These are phyloP conservation scores for Mallotus nudiflorus DNA, from an alignment of 345 rosid genomes.

Conservation along the genomic window DNA sequence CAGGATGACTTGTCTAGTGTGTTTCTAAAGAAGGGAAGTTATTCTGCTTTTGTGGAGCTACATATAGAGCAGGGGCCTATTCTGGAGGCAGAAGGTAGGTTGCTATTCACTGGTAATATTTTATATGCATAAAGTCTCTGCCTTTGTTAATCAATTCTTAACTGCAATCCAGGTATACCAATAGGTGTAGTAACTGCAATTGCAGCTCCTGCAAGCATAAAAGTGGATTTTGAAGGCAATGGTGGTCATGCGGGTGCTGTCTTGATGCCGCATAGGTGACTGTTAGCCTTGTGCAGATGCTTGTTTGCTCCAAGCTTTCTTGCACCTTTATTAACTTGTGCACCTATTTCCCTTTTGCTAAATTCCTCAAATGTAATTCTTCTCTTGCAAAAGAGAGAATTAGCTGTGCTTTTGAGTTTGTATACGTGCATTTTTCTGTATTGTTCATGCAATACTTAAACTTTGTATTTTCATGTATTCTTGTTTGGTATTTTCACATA, in stretches of 20 bases:
- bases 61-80: conserved; percentile 97
- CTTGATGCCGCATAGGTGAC: conserved; percentile 85
- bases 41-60: conserved; percentile 84
- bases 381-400: background rate
- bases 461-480: background rate
- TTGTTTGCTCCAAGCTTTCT: background rate
- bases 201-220: conserved; percentile 97
- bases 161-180: conserved; percentile 50
- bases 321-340: background rate
- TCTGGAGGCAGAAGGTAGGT: conserved; percentile 79
- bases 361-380: background rate
- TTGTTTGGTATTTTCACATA: background rate
- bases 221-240: conserved; percentile 84
- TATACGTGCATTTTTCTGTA: background rate
- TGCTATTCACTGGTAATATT: conserved; percentile 6
- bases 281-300: background rate
- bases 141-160: conserved; percentile 14
- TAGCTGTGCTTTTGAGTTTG: no score
- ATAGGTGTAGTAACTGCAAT: conserved; percentile 90
- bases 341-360: background rate
- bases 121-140: background rate
- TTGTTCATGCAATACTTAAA: no score
- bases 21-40: conserved; percentile 61
- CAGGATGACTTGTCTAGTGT: conserved; percentile 59
- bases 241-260: conserved; percentile 99